Evolutionary conservation across 1,284 basidiomycete genomes (phyloP).

Genomic region (Ceratobasidium theobromae): DNA sequence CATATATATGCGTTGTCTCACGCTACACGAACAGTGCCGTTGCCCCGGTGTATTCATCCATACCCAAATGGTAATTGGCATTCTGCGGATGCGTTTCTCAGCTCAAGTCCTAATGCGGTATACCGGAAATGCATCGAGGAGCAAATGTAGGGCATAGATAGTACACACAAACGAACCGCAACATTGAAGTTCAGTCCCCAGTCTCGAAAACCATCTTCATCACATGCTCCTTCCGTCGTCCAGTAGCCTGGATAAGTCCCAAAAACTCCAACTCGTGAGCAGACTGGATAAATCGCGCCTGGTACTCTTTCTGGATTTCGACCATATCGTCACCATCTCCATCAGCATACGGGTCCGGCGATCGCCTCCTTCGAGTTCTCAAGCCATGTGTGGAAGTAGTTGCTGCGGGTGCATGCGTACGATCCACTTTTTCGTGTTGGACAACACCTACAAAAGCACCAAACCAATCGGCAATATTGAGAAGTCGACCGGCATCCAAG

Average conservation of each 20-base stretch:
- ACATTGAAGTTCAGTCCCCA: constrained; percentile 5
- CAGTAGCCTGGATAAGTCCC: constrained; percentile 75
- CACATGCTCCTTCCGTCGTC: constrained; percentile 73
- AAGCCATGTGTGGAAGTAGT: constrained; percentile 6
- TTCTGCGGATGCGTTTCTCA: no score
- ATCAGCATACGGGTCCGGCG: constrained; percentile 41
- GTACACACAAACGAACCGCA: no score
- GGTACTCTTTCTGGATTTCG: constrained; percentile 61
- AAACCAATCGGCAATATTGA: constrained; percentile 83
- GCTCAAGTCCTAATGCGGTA: no score
- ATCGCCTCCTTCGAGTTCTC: constrained; percentile 33
- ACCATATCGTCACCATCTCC: constrained; percentile 49
- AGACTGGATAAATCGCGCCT: constrained; percentile 72
- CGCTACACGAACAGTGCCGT: no score
- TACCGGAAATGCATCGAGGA: no score
- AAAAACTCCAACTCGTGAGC: constrained; percentile 77
- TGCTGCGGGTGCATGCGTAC: constrained; percentile 32
- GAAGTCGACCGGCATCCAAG: constrained; percentile 70
- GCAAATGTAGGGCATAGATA: no score
- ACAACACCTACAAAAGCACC: constrained; percentile 65
- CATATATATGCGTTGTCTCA: no score
- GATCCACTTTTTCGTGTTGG: constrained; percentile 51
- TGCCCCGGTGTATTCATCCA: no score
- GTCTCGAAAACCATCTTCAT: constrained; percentile 63
- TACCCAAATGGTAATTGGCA: no score